These are phyloP conservation scores for Amanita pseudoporphyria DNA, from an alignment of 768 basidiomycete species.

Conservation along the genomic window DNA sequence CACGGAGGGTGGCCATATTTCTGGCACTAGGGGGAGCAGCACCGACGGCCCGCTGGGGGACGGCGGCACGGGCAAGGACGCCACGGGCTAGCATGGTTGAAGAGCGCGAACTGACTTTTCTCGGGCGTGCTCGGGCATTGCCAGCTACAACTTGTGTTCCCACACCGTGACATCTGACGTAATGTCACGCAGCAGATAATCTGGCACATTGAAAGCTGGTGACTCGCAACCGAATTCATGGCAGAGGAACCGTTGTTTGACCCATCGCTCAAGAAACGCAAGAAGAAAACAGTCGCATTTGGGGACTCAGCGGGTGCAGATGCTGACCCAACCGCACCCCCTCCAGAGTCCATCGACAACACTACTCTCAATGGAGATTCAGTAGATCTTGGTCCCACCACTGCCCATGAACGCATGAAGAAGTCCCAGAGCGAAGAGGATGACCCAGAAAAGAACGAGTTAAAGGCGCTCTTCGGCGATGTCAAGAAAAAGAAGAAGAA, in stretches of 20 bases:
- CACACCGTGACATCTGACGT: conserved; percentile 2
- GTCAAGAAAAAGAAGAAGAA: conserved; percentile 92
- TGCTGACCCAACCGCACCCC: conserved; percentile 72
- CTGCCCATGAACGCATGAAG: conserved; percentile 70
- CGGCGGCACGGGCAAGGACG: conserved; percentile 29
- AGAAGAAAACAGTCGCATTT: conserved; percentile 83
- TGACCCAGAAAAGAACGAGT: conserved; percentile 43
- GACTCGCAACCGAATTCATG: conserved; percentile 24
- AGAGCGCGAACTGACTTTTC: conserved; percentile 17
- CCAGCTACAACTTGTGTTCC: conserved; percentile 1
- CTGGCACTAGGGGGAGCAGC: conserved; percentile 48
- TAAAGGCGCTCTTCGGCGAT: conserved; percentile 81
- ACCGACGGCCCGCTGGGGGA: conserved; percentile 24
- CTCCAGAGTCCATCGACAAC: conserved; percentile 63
- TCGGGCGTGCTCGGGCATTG: conserved; percentile 36
- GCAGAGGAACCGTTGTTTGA: conserved; percentile 75
- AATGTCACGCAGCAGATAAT: not conserved
- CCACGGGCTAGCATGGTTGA: conserved; percentile 38
- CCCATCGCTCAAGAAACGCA: conserved; percentile 76
- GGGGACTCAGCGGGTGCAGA: conserved; percentile 79
- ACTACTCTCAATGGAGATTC: conserved; percentile 61
- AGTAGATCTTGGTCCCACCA: conserved; percentile 69
- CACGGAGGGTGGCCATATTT: conserved; percentile 95
- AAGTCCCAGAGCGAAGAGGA: conserved; percentile 17
- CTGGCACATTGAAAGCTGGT: no score